A percentile compares a stretch with the other conserved stretches of the same genome.
These are phyloP conservation scores for Leishmania mexicana DNA, from an alignment of 208 protist species.

Conservation along the genomic window DNA sequence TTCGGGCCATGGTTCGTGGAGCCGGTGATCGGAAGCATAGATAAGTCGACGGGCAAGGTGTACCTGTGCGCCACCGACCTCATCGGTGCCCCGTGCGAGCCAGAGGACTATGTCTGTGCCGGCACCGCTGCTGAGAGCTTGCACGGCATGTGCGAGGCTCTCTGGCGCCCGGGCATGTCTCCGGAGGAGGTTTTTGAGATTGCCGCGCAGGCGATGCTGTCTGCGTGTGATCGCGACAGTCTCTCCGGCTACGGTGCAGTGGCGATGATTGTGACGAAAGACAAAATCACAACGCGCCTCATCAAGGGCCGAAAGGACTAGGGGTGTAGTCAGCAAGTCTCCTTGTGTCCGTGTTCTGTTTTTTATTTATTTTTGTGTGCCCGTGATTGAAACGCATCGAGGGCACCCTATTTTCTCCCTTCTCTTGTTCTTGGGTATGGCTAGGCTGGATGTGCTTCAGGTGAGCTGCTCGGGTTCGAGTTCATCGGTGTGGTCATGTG, in stretches of 20 bases:
- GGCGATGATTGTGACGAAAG: slow-evolving; percentile 90
- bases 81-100: slow-evolving; percentile 94
- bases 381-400: not conserved
- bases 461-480: not conserved
- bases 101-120: slow-evolving; percentile 97
- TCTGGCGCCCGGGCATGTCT: slow-evolving; percentile 94
- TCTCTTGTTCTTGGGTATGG: not conserved
- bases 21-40: slow-evolving; percentile 97
- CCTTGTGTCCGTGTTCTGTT: not conserved
- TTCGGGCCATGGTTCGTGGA: slow-evolving; percentile 99
- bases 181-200: slow-evolving; percentile 98
- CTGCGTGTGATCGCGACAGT: slow-evolving; percentile 97
- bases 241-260: slow-evolving; percentile 97
- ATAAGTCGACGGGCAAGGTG: slow-evolving; percentile 93
- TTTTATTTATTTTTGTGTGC: not conserved
- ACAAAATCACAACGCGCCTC: slow-evolving; percentile 82
- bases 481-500: slow-evolving; percentile 6
- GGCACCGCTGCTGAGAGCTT: slow-evolving; percentile 96
- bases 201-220: slow-evolving; percentile 94
- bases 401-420: not conserved
- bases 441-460: not conserved
- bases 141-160: slow-evolving; percentile 98
- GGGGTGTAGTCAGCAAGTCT: not conserved
- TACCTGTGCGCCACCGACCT: slow-evolving; percentile 97
- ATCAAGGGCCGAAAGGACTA: slow-evolving; percentile 92